phyloP scores from a whole-genome alignment of 768 basidiomycete genomes.

The Cubamyces lactineus region DNA sequence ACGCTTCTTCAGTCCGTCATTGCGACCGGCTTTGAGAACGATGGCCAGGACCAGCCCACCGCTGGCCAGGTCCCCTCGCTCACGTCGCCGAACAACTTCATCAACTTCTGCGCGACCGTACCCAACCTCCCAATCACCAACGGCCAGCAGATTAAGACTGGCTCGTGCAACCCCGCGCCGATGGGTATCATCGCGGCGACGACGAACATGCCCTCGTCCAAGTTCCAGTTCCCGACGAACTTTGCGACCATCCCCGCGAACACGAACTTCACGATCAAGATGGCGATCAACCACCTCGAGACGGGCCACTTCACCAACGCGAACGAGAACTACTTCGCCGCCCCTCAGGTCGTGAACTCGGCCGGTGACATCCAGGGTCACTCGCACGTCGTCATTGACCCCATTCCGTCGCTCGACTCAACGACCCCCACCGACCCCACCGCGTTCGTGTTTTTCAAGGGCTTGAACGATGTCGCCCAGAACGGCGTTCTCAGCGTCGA shows the following conservation, averaged over 20 bases:
- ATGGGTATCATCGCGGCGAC: conserved; percentile 62
- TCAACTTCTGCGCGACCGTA: conserved; percentile 53
- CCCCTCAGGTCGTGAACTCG: conserved; percentile 54
- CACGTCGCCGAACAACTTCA: conserved; percentile 67
- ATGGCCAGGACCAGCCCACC: conserved; percentile 47
- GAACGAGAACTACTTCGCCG: conserved; percentile 52
- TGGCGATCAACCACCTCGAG: conserved; percentile 50
- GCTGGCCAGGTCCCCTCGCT: conserved; percentile 53
- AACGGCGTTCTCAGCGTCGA: conserved; percentile 45
- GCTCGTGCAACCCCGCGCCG: conserved; percentile 65
- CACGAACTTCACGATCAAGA: conserved; percentile 54
- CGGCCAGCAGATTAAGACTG: conserved; percentile 44
- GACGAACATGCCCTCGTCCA: conserved; percentile 56
- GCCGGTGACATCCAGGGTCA: conserved; percentile 53
- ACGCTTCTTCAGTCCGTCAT: conserved; percentile 51
- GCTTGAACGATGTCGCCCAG: conserved; percentile 46
- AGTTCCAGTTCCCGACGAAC: conserved; percentile 56
- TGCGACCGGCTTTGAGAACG: conserved; percentile 46
- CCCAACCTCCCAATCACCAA: conserved; percentile 47
- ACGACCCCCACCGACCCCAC: conserved; percentile 50
- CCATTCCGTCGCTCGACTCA: conserved; percentile 44
- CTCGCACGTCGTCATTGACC: conserved; percentile 59
- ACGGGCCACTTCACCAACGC: conserved; percentile 67
- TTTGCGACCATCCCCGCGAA: conserved; percentile 49
- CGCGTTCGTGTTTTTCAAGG: conserved; percentile 70